phyloP scores from a whole-genome alignment of 2,329 filamentous ascomycete genomes.

The Cercospora berteroae region DNA sequence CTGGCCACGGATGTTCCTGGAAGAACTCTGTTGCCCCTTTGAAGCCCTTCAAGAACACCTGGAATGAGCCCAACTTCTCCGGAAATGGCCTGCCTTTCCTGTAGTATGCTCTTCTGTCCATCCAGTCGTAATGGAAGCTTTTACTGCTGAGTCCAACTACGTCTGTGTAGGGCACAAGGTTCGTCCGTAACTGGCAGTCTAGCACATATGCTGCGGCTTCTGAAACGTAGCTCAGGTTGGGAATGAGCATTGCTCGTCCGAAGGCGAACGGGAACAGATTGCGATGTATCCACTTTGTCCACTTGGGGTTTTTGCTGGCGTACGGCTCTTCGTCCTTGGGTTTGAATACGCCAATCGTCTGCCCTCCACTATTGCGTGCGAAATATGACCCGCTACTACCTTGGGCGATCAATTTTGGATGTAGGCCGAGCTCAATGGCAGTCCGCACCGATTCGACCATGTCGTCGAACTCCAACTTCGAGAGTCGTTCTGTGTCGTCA shows the following conservation, averaged over 20 bases:
- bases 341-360: constrained; percentile 97
- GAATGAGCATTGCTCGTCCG: constrained; percentile 89
- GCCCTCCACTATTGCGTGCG: constrained; percentile 84
- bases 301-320: constrained; percentile 89
- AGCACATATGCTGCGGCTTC: constrained; percentile 96
- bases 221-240: constrained; percentile 95
- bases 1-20: constrained; percentile 93
- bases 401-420: constrained; percentile 94
- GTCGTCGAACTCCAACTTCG: constrained; percentile 77
- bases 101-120: constrained; percentile 86
- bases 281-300: constrained; percentile 87
- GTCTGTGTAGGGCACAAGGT: constrained; percentile 94
- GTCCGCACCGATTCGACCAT: constrained; percentile 85
- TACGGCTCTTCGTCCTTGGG: constrained; percentile 99
- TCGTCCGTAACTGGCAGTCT: constrained; percentile 82
- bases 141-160: constrained; percentile 93
- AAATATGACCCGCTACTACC: constrained; percentile 98
- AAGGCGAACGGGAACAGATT: constrained; percentile 98
- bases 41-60: constrained; percentile 94
- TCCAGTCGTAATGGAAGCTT: constrained; percentile 97
- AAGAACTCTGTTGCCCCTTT: constrained; percentile 96
- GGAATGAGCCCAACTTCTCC: constrained; percentile 90
- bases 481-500: constrained; percentile 60
- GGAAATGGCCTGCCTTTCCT: constrained; percentile 83
- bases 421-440: constrained; percentile 85